phyloP scores from a whole-genome alignment of 2,329 filamentous ascomycete species.

The Monilinia aucupariae region DNA sequence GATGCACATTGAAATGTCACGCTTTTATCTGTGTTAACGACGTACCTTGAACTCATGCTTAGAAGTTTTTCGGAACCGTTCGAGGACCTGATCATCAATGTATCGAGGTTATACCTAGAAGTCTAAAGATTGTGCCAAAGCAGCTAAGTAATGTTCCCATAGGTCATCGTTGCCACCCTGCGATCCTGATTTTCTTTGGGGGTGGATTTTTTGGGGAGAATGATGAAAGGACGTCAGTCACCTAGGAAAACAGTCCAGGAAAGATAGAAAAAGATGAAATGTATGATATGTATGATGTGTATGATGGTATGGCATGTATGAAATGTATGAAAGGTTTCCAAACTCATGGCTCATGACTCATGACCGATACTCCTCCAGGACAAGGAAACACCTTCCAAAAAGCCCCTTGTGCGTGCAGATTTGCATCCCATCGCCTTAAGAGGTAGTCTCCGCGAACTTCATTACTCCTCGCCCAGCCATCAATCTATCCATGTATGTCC shows the following conservation, averaged over 20 bases:
- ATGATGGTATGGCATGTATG: no score
- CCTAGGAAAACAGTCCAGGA: background rate
- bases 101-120: background rate
- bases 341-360: background rate
- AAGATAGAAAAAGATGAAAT: background rate
- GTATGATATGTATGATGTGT: no score
- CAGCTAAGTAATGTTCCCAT: background rate
- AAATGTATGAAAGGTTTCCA: background rate
- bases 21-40: background rate
- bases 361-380: background rate
- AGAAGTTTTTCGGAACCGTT: background rate
- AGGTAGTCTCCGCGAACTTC: background rate
- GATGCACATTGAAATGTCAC: background rate
- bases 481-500: background rate
- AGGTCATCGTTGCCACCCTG: conserved; percentile 3
- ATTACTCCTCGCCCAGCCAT: background rate
- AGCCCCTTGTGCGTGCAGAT: background rate
- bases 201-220: background rate
- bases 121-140: background rate
- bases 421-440: background rate
- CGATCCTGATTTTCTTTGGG: background rate
- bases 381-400: conserved; percentile 3
- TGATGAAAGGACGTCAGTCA: background rate
- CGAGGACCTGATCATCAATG: background rate
- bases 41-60: background rate